Base-by-base conservation (phyloP, 1,284 basidiomycete genomes). In the Hymenochaete sp. region DNA sequence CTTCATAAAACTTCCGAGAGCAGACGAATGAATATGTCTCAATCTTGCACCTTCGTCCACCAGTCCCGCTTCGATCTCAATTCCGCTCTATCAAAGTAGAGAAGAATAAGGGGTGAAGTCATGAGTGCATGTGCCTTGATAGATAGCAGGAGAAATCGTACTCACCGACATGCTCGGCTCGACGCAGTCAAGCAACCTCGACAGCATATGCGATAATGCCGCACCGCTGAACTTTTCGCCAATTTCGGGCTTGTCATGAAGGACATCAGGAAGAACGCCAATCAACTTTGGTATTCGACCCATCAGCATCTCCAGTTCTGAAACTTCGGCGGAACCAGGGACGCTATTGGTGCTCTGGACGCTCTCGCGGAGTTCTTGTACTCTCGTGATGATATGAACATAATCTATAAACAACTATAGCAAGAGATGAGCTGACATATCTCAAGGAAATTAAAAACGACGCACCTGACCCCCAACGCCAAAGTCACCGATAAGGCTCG, bases 401-500 rank as follows among this genome's bases (percentile, higher is more conserved):
- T 35, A 45, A 40, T 50, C 22, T 26, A 43, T 48, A 26, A 51
- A 52, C 19, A 51, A 36, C 49, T 51, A n/a, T n/a, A 25, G 21
- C 6, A 11, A 42, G 18, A 32, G 42, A 9, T 10, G n/a, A 39
- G 16, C 48, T 21, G 4, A 16, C 38, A 11, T 24, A n/a, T 6
- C 25, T 5, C 22, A 38, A 39, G 38, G 46, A 18, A 46, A 32
- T 14, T 37, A 27, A 44, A n/a, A 38, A 45, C 14, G 13, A 62
- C 67, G 37, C 53, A 85, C 87, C 72, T 90, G 84, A 48, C 90
- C 91, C 38, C 82, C 77, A 35, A 78, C 71, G 56, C 79, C 71
- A 88, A 89, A 93, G 2, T 78, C 78, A 24, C 76, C 74, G 2
- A 92, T 75, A 11, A 70, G 62, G 28, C 73, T 74, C 10, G 72